A percentile compares a stretch with the other conserved stretches of the same genome.
These are phyloP conservation scores for Psilocybe sp. DNA, from an alignment of 768 basidiomycete species.

Conservation along the genomic window DNA sequence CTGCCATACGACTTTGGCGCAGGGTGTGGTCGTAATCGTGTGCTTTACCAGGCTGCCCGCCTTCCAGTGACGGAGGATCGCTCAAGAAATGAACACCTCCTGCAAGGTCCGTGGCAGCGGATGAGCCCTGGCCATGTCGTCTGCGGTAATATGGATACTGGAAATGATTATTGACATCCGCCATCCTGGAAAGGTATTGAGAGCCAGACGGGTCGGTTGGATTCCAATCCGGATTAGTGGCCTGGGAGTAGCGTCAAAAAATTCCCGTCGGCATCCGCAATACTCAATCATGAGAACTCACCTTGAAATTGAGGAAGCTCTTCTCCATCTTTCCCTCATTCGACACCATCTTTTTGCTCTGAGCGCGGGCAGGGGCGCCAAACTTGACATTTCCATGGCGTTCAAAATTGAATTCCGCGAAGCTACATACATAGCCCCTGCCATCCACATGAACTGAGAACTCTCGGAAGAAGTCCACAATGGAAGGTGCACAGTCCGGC, in stretches of 20 bases:
- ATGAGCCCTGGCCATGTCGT: conserved; percentile 18
- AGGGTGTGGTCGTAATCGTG: conserved; percentile 77
- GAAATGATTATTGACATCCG: conserved; percentile 57
- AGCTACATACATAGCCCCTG: conserved; percentile 94
- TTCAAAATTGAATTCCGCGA: conserved; percentile 98
- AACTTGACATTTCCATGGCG: conserved; percentile 93
- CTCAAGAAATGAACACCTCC: conserved; percentile 30
- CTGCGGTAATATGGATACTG: conserved; percentile 37
- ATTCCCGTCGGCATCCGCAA: not conserved
- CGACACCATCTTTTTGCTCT: conserved; percentile 75
- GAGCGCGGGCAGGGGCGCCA: conserved; percentile 72
- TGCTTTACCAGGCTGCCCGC: conserved; percentile 46
- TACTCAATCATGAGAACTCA: conserved; percentile 14
- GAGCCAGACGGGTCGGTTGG: conserved; percentile 90
- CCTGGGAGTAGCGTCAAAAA: conserved; percentile 36
- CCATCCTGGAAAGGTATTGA: conserved; percentile 83
- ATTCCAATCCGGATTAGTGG: conserved; percentile 94
- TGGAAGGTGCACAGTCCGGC: conserved; percentile 82
- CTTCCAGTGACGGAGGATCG: conserved; percentile 25
- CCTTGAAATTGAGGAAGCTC: conserved; percentile 92
- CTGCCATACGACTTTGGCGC: conserved; percentile 61
- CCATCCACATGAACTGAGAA: conserved; percentile 97
- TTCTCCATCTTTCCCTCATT: conserved; percentile 99
- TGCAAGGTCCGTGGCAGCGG: conserved; percentile 14
- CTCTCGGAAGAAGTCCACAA: conserved; percentile 98